These are phyloP conservation scores for Shiraia sp. DNA, from an alignment of 2,329 filamentous ascomycete species.

Conservation along the genomic window DNA sequence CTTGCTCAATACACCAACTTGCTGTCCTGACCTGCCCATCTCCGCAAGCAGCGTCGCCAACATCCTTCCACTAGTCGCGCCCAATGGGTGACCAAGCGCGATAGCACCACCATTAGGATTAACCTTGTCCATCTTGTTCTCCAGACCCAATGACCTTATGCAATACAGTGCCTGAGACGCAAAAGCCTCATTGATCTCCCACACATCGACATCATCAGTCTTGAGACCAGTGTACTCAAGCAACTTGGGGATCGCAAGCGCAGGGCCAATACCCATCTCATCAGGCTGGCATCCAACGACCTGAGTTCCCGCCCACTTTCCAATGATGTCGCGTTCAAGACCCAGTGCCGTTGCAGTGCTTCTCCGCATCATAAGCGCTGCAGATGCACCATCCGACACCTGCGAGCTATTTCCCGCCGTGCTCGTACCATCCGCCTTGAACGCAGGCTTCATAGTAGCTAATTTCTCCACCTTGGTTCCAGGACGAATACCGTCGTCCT, in stretches of 20 bases:
- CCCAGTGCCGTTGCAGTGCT: conserved; percentile 76
- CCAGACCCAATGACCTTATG: conserved; percentile 69
- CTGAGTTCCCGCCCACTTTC: conserved; percentile 77
- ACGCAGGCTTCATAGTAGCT: conserved; percentile 81
- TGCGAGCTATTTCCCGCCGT: conserved; percentile 88
- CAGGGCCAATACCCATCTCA: conserved; percentile 93
- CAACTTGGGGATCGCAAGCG: conserved; percentile 81
- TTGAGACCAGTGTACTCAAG: conserved; percentile 69
- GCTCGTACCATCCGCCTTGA: conserved; percentile 71
- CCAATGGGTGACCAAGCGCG: conserved; percentile 88
- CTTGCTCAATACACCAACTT: conserved; percentile 89
- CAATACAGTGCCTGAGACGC: conserved; percentile 70
- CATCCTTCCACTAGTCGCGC: conserved; percentile 84
- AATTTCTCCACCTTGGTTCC: conserved; percentile 71
- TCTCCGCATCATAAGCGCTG: conserved; percentile 81
- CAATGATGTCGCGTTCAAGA: conserved; percentile 70
- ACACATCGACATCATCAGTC: conserved; percentile 74
- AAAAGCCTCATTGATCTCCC: conserved; percentile 91
- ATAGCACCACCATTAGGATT: conserved; percentile 95
- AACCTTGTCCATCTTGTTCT: conserved; percentile 70
- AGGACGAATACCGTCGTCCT: conserved; percentile 82
- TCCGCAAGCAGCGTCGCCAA: conserved; percentile 73
- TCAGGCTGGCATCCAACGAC: conserved; percentile 81
- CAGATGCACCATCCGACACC: conserved; percentile 86
- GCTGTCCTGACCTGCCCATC: conserved; percentile 67